Base-by-base conservation (phyloP, 1,284 basidiomycete species). In the Neonothopanus nambi region DNA sequence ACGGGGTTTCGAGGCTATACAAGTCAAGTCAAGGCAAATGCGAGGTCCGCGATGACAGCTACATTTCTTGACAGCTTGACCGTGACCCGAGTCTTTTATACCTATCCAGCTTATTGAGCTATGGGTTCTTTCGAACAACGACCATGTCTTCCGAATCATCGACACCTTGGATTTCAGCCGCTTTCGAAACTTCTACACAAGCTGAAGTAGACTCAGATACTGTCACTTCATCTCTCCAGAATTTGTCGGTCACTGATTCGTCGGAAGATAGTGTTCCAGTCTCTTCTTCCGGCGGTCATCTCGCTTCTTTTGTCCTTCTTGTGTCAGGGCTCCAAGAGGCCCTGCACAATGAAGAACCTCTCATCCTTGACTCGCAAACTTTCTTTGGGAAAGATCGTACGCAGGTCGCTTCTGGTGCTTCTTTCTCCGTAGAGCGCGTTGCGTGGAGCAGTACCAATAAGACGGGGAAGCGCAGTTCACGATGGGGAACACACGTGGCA, bases 401-500 rank as follows among this genome's bases (percentile, higher is more conserved):
- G 1, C 15, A 46, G 24, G 30, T 55, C 37, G 43, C 36, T 12
- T 46, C 48, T 7, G 42, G 48, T 15, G 54, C 36, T 15, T 51
- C 54, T 1, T 55, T 46, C 26, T 18, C 15, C 5, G 48, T 55
- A 12, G 54, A 55, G 30, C 42, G 43, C 13, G 54, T 38, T 12
- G 33, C n/a, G 4, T 47, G 48, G 48, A 38, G 39, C 6, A 7
- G 38, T 9, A 20, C 12, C 3, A 44, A 33, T 36, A 21, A 41
- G n/a, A 50, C 30, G 13, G 30, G 49, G 2, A 51, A 42, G 42
- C 23, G 30, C 36, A 51, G 35, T 30, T 23, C 26, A 24, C 33
- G 54, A 45, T 55, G 48, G 48, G 28, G 48, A n/a, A 45, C 44
- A 12, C 44, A 37, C 17, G 41, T 55, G 15, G 54, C 54, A 3